Evolutionary conservation across 768 basidiomycete species (phyloP).

Genomic region (Suillus luteus): DNA sequence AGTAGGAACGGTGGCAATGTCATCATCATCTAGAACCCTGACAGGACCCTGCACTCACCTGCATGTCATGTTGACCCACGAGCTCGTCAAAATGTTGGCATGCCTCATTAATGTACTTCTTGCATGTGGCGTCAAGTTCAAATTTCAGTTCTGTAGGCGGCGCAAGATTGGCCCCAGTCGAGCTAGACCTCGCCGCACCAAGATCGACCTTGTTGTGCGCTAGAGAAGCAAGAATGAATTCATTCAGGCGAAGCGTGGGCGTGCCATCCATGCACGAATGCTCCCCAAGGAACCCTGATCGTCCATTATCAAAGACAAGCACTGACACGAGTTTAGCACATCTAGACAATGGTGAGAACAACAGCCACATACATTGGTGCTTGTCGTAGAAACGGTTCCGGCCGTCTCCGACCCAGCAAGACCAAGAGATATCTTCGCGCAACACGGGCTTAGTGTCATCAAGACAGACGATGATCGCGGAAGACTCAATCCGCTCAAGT

Average conservation of each 20-base stretch:
- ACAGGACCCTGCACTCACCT: conserved; percentile 43
- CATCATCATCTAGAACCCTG: not conserved
- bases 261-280: conserved; percentile 94
- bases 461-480: conserved; percentile 84
- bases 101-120: conserved; percentile 55
- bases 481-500: conserved; percentile 82
- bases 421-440: conserved; percentile 80
- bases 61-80: conserved; percentile 77
- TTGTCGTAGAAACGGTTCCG: conserved; percentile 96
- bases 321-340: conserved; percentile 46
- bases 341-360: conserved; percentile 9
- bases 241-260: conserved; percentile 92
- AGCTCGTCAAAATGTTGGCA: conserved; percentile 73
- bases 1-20: conserved; percentile 24
- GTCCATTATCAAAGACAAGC: conserved; percentile 92
- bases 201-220: conserved; percentile 75
- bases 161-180: conserved; percentile 45
- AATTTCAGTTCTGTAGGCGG: conserved; percentile 72
- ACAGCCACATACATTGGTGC: conserved; percentile 71
- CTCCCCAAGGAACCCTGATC: conserved; percentile 89
- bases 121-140: conserved; percentile 56
- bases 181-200: conserved; percentile 47
- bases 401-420: conserved; percentile 87
- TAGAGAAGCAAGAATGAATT: conserved; percentile 83
- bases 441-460: conserved; percentile 84